Base-by-base conservation (phyloP, 768 basidiomycete genomes). In the Lactarius quietus region DNA sequence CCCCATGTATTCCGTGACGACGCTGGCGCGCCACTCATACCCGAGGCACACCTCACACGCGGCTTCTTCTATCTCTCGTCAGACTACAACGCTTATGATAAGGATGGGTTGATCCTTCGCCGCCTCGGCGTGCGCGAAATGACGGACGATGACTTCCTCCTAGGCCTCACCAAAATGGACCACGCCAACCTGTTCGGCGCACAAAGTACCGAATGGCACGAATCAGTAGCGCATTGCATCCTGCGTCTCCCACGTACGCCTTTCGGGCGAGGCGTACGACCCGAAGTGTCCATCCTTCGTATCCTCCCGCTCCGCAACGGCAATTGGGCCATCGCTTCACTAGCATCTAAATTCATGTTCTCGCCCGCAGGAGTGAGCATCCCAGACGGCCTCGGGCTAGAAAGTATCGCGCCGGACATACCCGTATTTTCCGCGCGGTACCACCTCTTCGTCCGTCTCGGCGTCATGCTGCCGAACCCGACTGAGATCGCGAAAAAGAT, bases 41-140 rank as follows among this genome's bases (percentile, higher is more conserved):
- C 62, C 2, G 59, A 64, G 28, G n/a, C 35, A 33, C 26, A 35
- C 52, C 68, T 68, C 23, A 53, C 65, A 15, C 45, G 8, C 0
- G 53, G 23, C 2, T 26, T 43, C 7, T 38, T 14, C 35, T 68
- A 68, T 53, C 65, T 68, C 35, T 66, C 68, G 12, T 15, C 51
- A 15, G 65, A 68, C n/a, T 68, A 68, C 33, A 57, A 67, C 31
- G 6, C 28, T 18, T 18, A 26, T 45, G n/a, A 17, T 28, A 5
- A 35, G 17, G 57, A 62, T 26, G 26, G 14, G 7, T 23, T 33
- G 9, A n/a, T 57, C 17, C 65, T 68, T 41, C 52, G n/a, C 3
- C 59, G 57, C 14, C 68, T 68, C 20, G 68, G 68, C 20, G 68
- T 68, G 29, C 51, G 60, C 33, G 65, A 61, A 18, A 63, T 68